phyloP scores from a whole-genome alignment of 768 basidiomycete genomes.

The Amanita pseudoporphyria region DNA sequence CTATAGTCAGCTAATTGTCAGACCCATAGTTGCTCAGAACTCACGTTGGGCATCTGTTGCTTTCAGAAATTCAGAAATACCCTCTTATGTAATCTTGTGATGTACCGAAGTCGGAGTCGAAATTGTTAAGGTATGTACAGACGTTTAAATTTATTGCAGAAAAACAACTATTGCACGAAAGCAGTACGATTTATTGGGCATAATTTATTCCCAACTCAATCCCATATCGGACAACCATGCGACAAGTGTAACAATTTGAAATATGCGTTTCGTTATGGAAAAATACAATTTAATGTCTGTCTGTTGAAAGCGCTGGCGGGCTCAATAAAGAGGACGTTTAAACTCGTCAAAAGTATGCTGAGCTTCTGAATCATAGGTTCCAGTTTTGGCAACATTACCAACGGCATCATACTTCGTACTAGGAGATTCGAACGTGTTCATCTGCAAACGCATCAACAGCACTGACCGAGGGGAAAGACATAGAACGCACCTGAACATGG shows the following conservation, averaged over 20 bases:
- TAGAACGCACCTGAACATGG: conserved; percentile 44
- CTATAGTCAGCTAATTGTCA: not conserved
- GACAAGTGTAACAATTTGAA: too few relatives aligned
- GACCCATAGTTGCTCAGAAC: not conserved
- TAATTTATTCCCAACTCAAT: too few relatives aligned
- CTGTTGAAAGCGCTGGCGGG: not conserved
- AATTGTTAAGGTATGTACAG: too few relatives aligned
- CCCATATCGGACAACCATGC: too few relatives aligned
- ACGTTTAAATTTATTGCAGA: too few relatives aligned
- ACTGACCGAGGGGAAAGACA: not conserved
- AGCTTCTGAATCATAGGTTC: conserved; percentile 48
- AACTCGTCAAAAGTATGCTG: conserved; percentile 52
- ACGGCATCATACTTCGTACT: conserved; percentile 45
- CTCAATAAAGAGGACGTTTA: conserved; percentile 44
- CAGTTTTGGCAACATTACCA: conserved; percentile 38
- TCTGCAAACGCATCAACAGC: conserved; percentile 28
- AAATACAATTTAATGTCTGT: not conserved
- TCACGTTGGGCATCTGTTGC: too few relatives aligned
- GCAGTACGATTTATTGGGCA: too few relatives aligned
- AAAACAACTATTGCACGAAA: too few relatives aligned
- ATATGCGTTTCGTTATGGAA: not conserved
- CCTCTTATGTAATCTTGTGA: too few relatives aligned
- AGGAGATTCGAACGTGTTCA: conserved; percentile 53
- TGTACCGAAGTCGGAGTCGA: too few relatives aligned
- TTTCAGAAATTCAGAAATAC: too few relatives aligned